phyloP scores from a whole-genome alignment of 768 basidiomycete species.

The Boletus vinaceobasis region DNA sequence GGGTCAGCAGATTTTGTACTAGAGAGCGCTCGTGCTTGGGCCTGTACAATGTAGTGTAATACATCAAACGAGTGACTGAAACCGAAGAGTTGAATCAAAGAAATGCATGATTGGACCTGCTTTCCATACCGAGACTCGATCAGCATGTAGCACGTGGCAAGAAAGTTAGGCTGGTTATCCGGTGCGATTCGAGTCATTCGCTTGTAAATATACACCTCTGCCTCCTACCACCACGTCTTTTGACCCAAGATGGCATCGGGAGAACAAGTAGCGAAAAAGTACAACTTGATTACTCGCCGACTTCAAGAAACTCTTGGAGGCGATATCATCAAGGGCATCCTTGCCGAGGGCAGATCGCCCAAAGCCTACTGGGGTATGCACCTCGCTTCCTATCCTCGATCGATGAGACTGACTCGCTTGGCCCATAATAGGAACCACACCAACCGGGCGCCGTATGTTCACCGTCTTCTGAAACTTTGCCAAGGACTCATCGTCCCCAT shows the following conservation, averaged over 20 bases:
- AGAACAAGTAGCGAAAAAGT: slow-evolving; percentile 46
- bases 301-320: slow-evolving; percentile 87
- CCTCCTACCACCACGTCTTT: slow-evolving; percentile 3
- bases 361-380: slow-evolving; percentile 89
- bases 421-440: slow-evolving; percentile 68
- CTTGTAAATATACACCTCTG: background rate
- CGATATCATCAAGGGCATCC: slow-evolving; percentile 75
- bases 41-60: background rate
- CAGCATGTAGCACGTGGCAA: slow-evolving; percentile 1
- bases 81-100: background rate
- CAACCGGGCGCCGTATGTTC: slow-evolving; percentile 87
- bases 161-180: background rate
- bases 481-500: background rate
- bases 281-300: slow-evolving; percentile 79
- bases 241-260: slow-evolving; percentile 29
- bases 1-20: background rate
- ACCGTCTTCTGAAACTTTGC: background rate
- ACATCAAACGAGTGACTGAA: background rate
- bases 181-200: slow-evolving; percentile 9
- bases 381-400: background rate
- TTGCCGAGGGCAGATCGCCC: slow-evolving; percentile 70
- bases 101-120: background rate
- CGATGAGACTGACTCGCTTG: background rate
- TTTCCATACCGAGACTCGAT: background rate
- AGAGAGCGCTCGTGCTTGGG: background rate